Base-by-base conservation (phyloP, 2,329 filamentous ascomycete species). In the Penicillium sp. region DNA sequence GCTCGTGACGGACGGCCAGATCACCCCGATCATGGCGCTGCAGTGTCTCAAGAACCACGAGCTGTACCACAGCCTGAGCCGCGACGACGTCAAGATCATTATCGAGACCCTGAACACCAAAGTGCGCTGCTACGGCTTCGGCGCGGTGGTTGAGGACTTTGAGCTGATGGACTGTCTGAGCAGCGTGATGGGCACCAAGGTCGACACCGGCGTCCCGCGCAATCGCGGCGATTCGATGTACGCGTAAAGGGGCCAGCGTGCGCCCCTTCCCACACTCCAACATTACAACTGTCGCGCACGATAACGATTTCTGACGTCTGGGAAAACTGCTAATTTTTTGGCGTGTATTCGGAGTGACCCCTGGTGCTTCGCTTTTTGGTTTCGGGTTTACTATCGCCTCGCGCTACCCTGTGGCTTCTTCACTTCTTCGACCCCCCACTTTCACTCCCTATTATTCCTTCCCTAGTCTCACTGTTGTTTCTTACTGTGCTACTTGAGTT, bases 11-110 rank as follows among this genome's bases (percentile, higher is more conserved):
- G 87, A 93, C 46, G 88, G 88, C 36, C 69, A 73, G 42, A 87
- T 97, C 57, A 97, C 91, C 13, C 93, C 93, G 0, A 86, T 96
- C 51, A 94, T 94, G 87, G 90, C 90, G 0, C 91, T 93, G 81
- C 85, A 87, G 34, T 85, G 87, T 68, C 77, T 97, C 34, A 72
- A 88, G 47, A 77, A 75, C 31, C 83, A 93, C 64, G 79, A 84
- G 25, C 75, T 84, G 47, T 81, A 90, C 48, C 61, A 62, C 4
- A 80, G 84, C 51, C 68, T 96, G 50, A 79, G 73, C 11, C 65
- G 70, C 36, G 76, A 79, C 26, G 88, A 96, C 58, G 80, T 95
- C 53, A 74, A 77, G 53, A 76, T 73, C 47, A 74, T 96, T 51
- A 81, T 85, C 35, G 81, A 83, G 35, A 86, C 88, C 42, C 74